Evolutionary conservation across 257 asterid species (phyloP), one percentile per base, ranked within the genome.

Genomic region (Rubia yunnanensis): DNA sequence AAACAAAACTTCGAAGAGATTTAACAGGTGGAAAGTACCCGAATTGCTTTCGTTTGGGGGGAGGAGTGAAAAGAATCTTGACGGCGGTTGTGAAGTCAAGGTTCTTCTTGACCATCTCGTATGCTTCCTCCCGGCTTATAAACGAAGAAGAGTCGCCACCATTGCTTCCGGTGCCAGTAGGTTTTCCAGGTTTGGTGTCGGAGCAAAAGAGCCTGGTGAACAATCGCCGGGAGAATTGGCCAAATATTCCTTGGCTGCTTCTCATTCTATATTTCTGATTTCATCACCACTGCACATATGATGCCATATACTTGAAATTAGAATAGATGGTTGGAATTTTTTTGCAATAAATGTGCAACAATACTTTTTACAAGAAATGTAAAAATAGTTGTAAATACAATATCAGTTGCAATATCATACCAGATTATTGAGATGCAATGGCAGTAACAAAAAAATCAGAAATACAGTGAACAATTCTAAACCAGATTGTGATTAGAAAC

Each of bases 81-180:
- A 88, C 74, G 28, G 98, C 96, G 6, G 67, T 81, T 84, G 46
- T 69, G 68, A 92, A 88, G 72, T 88, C 80, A 23, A 89, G 92
- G 66, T 85, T 81, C 0, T 73, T 81, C 0, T 75, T 72, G 1
- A 92, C 84, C 67, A 88, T 88, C 74, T 85, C 85, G 72, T 86
- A 87, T 20, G 87, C 86, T 28, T 75, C 85, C 65, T 76, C 73
- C 7, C 38, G 79, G 70, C 72, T 82, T 23, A 86, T 65, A 20
- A 22, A 52, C n/a, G 84, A 80, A 69, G 89, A 67, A 27, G 57
- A 8, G 4, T 65, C 58, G 5, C 23, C 35, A 34, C 52, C 75
- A 65, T 70, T 66, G 64, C 66, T 71, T 60, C 54, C 44, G 65
- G 26, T 49, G 67, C 58, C 48, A 61, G 66, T 57, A 60, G 90